phyloP scores from a whole-genome alignment of 176 grass and related monocot species.

The Cymbopogon citratus region DNA sequence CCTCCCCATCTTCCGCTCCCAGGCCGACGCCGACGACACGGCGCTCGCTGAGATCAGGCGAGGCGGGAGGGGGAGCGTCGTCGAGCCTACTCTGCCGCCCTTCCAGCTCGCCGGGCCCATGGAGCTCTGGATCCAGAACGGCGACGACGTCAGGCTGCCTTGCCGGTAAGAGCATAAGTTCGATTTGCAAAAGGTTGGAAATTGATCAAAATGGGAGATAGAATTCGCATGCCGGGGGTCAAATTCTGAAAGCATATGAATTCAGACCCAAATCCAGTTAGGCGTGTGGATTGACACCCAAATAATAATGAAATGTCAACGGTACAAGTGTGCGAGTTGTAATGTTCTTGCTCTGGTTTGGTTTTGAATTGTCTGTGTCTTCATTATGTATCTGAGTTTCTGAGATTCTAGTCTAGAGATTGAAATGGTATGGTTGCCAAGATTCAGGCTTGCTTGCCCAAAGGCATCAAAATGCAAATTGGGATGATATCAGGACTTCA shows the following conservation, averaged over 20 bases:
- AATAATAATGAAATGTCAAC: background rate
- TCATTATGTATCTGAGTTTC: background rate
- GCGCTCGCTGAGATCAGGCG: slow-evolving; percentile 49
- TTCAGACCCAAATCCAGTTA: background rate
- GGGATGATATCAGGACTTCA: background rate
- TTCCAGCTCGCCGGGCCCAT: slow-evolving; percentile 84
- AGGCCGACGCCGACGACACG: slow-evolving; percentile 45
- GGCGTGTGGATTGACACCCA: background rate
- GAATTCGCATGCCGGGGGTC: background rate
- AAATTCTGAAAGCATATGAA: background rate
- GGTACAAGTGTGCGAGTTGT: background rate
- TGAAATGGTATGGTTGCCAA: background rate
- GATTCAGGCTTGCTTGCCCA: background rate
- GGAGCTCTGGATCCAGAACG: slow-evolving; percentile 93
- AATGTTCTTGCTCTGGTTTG: background rate
- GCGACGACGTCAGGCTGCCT: slow-evolving; percentile 66
- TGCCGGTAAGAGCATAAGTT: slow-evolving; percentile 49
- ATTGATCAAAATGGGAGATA: background rate
- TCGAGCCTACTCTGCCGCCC: slow-evolving; percentile 47
- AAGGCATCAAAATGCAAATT: background rate
- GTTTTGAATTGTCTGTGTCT: background rate
- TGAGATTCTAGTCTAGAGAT: background rate
- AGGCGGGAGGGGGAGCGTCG: slow-evolving; percentile 3
- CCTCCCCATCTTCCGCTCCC: slow-evolving; percentile 52
- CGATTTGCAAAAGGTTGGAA: background rate